Evolutionary conservation across 1,284 basidiomycete species (phyloP), one percentile per base, ranked within the genome.

Genomic region (Pseudozyma flocculosa): DNA sequence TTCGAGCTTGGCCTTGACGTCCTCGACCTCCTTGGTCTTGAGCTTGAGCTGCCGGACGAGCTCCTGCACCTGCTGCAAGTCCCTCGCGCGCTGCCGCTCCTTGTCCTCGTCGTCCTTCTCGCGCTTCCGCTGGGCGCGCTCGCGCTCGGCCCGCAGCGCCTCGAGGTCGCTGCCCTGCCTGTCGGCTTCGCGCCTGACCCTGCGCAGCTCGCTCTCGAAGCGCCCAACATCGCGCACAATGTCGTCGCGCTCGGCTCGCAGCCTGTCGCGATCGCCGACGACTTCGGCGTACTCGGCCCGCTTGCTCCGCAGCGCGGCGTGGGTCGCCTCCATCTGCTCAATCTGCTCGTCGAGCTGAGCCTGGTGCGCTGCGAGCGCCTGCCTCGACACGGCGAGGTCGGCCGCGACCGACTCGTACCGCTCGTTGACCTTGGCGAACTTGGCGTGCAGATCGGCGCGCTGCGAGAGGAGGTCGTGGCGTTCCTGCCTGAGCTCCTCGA

Each of bases 311-410:
- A 72, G 39, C 11, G 55, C 60, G 4, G 50, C 48, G 43, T 72
- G 70, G 2, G 58, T 50, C 4, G 49, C 50, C 30, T 70, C 64
- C 50, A 72, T 65, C 43, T 57, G 56, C 39, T 50, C 51, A 4
- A 67, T 65, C 48, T 72, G 70, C 42, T 70, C 70, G 48, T 68
- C 68, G 36, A 72, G 44, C 45, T 72, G 70, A 30, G 48, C 32
- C 40, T 65, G 64, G 29, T 72, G 70, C 15, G 62, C 58, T 3
- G 53, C 47, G 19, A 70, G 32, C 0, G 70, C 64, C 11, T 47
- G 40, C 7, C 63, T 43, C 7, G 64, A 56, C 0, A 39, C 30
- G 21, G 43, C 49, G 9, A 72, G 54, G 21, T 72, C 70, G 15
- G 52, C 55, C 11, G 50, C 49, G 1, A 65, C 58, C 19, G 41